Evolutionary conservation across 176 grass and related monocot species (phyloP), one percentile per base, ranked within the genome.

Genomic region (Avena sativa): DNA sequence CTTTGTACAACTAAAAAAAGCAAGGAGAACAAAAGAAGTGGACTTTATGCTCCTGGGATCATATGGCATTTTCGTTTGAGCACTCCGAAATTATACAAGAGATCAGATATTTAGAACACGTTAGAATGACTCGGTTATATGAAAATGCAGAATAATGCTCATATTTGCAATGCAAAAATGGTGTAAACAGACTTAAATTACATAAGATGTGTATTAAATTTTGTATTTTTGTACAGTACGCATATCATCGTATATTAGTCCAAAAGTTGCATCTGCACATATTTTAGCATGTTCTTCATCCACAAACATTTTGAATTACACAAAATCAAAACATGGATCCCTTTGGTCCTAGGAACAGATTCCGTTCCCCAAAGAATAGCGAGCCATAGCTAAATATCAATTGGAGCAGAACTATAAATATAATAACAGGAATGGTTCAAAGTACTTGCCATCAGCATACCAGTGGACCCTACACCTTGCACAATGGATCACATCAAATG

Each of bases 381-480:
- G 43, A 71, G 40, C 5, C 25, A 79, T 28, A 17, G 6, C 73
- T 52, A 44, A 86, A 79, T 79, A 59, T 53, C 9, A 48, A 30
- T 32, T 36, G 50, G 12, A 28, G 74, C 46, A 76, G 10, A 64
- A 79, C 47, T 80, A 34, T 64, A 84, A 86, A 71, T 2, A 76
- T 88, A 87, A 74, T 85, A 74, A 12, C 61, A 84, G 47, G 43
- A 76, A 44, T 74, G 81, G 72, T 84, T 83, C 30, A 66, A 90
- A 89, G 71, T 87, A 84, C 87, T 68, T 93, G 93, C 96, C 93
- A 61, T 96, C 76, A 84, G 90, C 96, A 74, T 98, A 86, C 96
- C 96, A 98, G 76, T 93, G 96, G 82, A 96, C 93, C 87, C 96
- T 91, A 86, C 93, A 98, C 44, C 96, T 86, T 78, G 96, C 93